phyloP scores from a whole-genome alignment of 176 grass and related monocot genomes.

The Microstegium vimineum region DNA sequence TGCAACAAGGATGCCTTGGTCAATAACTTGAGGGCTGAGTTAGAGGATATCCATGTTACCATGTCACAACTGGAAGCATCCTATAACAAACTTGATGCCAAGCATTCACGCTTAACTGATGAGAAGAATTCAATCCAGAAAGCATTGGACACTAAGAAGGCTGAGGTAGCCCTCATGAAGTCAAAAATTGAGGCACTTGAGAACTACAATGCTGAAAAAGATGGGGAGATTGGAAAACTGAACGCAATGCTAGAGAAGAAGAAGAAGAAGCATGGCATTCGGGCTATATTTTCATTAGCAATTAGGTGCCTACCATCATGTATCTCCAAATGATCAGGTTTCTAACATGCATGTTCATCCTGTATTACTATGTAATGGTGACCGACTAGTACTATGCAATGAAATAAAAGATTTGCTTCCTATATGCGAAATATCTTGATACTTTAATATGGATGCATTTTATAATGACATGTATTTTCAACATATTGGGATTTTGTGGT shows the following conservation, averaged over 20 bases:
- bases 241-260: background rate
- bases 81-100: background rate
- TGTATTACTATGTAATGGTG: background rate
- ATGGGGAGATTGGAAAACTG: conserved; percentile 3
- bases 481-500: background rate
- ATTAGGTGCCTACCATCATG: background rate
- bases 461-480: background rate
- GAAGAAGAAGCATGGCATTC: background rate
- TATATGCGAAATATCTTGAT: background rate
- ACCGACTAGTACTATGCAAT: background rate
- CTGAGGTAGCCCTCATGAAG: background rate
- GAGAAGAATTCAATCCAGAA: conserved; percentile 24
- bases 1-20: background rate
- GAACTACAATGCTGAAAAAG: conserved; percentile 8
- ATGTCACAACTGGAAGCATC: conserved; percentile 2
- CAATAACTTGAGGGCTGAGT: background rate
- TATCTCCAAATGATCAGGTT: background rate
- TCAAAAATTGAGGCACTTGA: conserved; percentile 22
- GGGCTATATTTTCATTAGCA: background rate
- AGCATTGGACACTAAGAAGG: conserved; percentile 3
- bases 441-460: background rate
- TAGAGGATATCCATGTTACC: background rate
- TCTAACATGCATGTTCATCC: background rate
- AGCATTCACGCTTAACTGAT: conserved; percentile 1
- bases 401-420: background rate